These are phyloP conservation scores for Diplocarpon mali DNA, from an alignment of 2,329 filamentous ascomycete species.

Conservation along the genomic window DNA sequence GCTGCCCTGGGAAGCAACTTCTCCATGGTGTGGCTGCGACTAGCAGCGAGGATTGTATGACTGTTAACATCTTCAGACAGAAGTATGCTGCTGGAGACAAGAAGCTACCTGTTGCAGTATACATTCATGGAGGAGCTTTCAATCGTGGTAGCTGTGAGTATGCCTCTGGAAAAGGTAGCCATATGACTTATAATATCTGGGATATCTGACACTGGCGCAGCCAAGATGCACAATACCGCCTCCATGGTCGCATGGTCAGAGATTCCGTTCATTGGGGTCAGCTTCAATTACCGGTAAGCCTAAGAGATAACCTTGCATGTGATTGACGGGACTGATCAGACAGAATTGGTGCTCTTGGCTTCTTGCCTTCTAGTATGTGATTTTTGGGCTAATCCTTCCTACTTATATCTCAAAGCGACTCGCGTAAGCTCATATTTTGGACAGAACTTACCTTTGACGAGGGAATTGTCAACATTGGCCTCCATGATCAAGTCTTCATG, in stretches of 20 bases:
- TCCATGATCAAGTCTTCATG: conserved; percentile 47
- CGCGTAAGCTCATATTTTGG: too few relatives aligned
- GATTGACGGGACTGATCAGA: not conserved
- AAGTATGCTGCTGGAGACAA: conserved; percentile 17
- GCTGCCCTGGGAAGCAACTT: conserved; percentile 29
- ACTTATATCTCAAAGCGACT: too few relatives aligned
- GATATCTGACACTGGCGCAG: conserved; percentile 31
- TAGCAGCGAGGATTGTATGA: conserved; percentile 38
- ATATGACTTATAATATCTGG: conserved; percentile 25
- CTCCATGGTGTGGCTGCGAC: conserved; percentile 17
- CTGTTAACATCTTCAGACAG: conserved; percentile 36
- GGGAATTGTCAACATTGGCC: conserved; percentile 49
- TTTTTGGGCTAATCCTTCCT: too few relatives aligned
- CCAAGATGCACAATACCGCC: conserved; percentile 46
- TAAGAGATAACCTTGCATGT: too few relatives aligned
- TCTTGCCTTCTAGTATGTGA: conserved; percentile 41
- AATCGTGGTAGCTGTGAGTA: conserved; percentile 28
- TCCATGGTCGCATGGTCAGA: conserved; percentile 47
- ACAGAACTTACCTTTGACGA: conserved; percentile 34
- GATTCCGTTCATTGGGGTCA: conserved; percentile 43
- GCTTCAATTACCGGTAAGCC: conserved; percentile 41
- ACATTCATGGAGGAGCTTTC: conserved; percentile 53
- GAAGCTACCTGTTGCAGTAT: conserved; percentile 40
- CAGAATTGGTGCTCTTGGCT: conserved; percentile 55
- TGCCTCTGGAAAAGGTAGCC: too few relatives aligned